These are phyloP conservation scores for Suhomyces sp. DNA, from an alignment of 805 yeast species.

Conservation along the genomic window DNA sequence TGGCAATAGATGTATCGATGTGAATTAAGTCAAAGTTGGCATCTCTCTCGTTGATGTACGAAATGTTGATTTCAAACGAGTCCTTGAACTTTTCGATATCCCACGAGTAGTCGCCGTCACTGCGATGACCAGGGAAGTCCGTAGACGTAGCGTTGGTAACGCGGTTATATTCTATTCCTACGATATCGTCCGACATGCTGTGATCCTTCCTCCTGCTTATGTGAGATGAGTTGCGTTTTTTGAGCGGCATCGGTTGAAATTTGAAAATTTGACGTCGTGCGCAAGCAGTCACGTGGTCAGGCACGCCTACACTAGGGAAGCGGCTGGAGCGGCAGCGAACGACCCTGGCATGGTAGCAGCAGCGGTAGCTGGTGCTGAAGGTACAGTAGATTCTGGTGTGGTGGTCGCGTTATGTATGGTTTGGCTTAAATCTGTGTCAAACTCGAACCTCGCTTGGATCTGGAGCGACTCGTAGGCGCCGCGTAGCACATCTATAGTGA, in stretches of 20 bases:
- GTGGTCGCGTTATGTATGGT: not conserved
- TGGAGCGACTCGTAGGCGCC: conserved; percentile 10
- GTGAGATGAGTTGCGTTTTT: conserved; percentile 1
- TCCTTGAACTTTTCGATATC: conserved; percentile 74
- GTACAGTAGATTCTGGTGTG: not conserved
- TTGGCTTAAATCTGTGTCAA: not conserved
- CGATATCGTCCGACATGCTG: conserved; percentile 47
- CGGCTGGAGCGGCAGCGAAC: not conserved
- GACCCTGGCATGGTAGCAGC: not conserved
- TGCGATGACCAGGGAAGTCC: conserved; percentile 86
- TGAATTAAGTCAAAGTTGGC: conserved; percentile 86
- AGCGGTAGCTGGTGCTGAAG: not conserved
- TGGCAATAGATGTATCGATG: conserved; percentile 88
- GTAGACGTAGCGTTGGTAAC: conserved; percentile 86
- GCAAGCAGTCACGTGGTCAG: not conserved
- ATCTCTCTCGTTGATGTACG: conserved; percentile 59
- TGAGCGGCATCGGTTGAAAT: not conserved
- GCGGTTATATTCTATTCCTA: conserved; percentile 85
- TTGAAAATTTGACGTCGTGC: not conserved
- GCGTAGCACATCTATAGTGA: conserved; percentile 23
- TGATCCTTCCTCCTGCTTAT: not conserved
- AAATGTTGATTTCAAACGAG: conserved; percentile 61
- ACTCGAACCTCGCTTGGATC: conserved; percentile 1
- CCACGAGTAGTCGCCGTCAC: conserved; percentile 72
- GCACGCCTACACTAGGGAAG: not conserved